Base-by-base conservation (phyloP, 495 filamentous ascomycete species). In the Penicillium riverlandense region DNA sequence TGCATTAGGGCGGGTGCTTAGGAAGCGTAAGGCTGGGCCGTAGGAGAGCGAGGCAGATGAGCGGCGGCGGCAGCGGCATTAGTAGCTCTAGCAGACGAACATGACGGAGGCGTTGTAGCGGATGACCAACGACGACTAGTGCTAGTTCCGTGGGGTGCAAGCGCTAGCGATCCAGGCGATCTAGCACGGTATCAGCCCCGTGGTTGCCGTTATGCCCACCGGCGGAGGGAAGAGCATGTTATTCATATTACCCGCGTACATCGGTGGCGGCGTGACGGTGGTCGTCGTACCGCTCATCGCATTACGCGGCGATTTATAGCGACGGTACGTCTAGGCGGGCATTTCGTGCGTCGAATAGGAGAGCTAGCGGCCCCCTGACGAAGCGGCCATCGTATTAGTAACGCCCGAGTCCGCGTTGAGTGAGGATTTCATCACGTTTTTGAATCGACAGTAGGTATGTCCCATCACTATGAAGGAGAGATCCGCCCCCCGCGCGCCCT, bases 241-340 rank as follows among this genome's bases (percentile, higher is more conserved):
- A 16, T 62, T 62, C 31, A 57, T 62, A 36, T 45, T 62, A 15
- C 54, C 44, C 22, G 45, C 35, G 27, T 53, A 30, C 1, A 41
- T 62, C 49, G 30, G 38, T 54, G 16, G 58, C 48, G 14, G 40
- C 33, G 35, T 14, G 31, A 43, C 34, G 9, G 31, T 41, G 28
- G 35, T 44, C 37, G 47, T 38, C n/a, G 41, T 39, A 37, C 40
- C 14, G 42, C 48, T 43, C 3, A 38, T 61, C 11, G 41, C 41
- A 38, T 48, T 59, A 38, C 30, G 37, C 12, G 7, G 29, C 11
- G 44, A 61, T 38, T 32, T 59, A 29, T 38, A 48, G 8, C 38
- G 54, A 37, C 40, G 43, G 1, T 29, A 41, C 27, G 33, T 8
- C 30, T 38, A 30, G 59, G 29, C 37, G 5, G 35, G 35, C 7